These are phyloP conservation scores for Lipomyces japonicus DNA, from an alignment of 805 yeast species.

Conservation along the genomic window DNA sequence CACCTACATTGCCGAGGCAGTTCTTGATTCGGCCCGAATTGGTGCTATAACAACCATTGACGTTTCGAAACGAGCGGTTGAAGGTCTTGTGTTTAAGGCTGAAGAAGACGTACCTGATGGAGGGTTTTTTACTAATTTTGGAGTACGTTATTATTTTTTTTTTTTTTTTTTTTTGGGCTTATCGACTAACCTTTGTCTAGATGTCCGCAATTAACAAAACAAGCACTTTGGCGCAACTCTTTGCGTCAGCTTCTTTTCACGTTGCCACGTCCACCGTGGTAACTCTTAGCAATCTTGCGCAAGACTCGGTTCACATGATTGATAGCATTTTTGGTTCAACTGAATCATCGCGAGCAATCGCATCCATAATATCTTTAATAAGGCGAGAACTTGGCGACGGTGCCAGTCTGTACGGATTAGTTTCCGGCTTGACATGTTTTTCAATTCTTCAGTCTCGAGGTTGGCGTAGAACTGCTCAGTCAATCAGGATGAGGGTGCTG, in stretches of 20 bases:
- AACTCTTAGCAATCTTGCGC: conserved; percentile 30
- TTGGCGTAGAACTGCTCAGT: conserved; percentile 29
- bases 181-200: neutral
- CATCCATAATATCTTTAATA: conserved; percentile 31
- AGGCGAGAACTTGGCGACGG: conserved; percentile 35
- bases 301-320: conserved; percentile 34
- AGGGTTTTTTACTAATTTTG: conserved; percentile 29
- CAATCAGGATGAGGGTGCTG: conserved; percentile 30
- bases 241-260: conserved; percentile 34
- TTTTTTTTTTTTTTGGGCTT: neutral
- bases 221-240: conserved; percentile 33
- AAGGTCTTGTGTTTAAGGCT: conserved; percentile 33
- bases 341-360: conserved; percentile 36
- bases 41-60: conserved; percentile 33
- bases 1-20: conserved; percentile 33
- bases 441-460: conserved; percentile 35
- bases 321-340: conserved; percentile 37
- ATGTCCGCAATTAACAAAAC: conserved; percentile 29
- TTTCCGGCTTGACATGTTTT: conserved; percentile 34
- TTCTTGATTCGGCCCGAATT: conserved; percentile 31
- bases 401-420: conserved; percentile 32
- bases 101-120: conserved; percentile 35
- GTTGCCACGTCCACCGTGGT: conserved; percentile 31
- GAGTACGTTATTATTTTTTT: conserved; percentile 14
- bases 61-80: conserved; percentile 33